Base-by-base conservation (phyloP, 2,329 filamentous ascomycete species). In the Ceratocystis ficicola region DNA sequence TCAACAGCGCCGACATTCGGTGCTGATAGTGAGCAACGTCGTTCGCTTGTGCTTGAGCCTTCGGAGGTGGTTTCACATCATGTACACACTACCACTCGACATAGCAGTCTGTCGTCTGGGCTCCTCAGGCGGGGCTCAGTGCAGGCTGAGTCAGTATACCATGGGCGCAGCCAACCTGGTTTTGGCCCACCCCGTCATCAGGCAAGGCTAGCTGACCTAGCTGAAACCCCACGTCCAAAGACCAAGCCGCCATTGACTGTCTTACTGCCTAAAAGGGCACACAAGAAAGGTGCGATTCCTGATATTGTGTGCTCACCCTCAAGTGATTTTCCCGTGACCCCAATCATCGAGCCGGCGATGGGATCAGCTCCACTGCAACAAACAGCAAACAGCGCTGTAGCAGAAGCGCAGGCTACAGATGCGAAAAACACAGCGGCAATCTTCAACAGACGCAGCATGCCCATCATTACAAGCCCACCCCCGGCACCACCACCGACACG, bases 401-500 rank as follows among this genome's bases (percentile, higher is more conserved):
- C 62, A 7, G 41, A 32, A 17, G 62, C 8, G 10, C 41, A 63
- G 20, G 30, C 30, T 41, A 41, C 36, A 15, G 50, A 64, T 20
- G 30, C 55, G 0, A 50, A 28, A 28, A 36, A 20, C n/a, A 12
- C 15, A 44, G 44, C 22, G 12, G 22, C n/a, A 2, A 44, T 74
- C 25, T 46, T 72, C 30, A 76, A 75, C 64, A 75, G 79, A 30
- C 76, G 77, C 65, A 83, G 81, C 72, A 77, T 82, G 77, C 77
- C 80, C 10, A 73, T 82, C 46, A 73, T 73, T 1, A 77, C 79
- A 12, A 79, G 79, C 0, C 81, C 81, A 36, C 81, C 81, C 1
- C 81, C 78, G 17, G 79, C 76, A 15, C 82, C 82, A 5, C 82
- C 82, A 4, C 82, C 82, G 28, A 82, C 75, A 10, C 78, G 78